These are phyloP conservation scores for Botryosphaeria agaves DNA, from an alignment of 2,329 filamentous ascomycete genomes.

Conservation along the genomic window DNA sequence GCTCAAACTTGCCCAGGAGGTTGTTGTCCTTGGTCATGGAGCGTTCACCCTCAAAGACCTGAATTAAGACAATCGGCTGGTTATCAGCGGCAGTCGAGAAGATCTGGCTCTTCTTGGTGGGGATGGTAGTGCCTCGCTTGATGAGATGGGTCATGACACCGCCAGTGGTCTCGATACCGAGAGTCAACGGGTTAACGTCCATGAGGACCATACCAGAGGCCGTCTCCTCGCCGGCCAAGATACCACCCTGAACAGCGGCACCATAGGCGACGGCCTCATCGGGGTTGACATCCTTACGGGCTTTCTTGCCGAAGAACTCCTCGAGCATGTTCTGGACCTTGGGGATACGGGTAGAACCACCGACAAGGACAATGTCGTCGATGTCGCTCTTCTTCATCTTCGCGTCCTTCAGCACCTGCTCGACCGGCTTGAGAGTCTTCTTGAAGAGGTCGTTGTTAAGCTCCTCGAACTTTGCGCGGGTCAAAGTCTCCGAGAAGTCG, in stretches of 20 bases:
- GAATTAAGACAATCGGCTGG: slow-evolving; percentile 87
- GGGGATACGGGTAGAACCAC: slow-evolving; percentile 97
- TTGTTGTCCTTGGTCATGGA: slow-evolving; percentile 96
- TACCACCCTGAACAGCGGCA: slow-evolving; percentile 92
- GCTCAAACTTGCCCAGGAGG: slow-evolving; percentile 92
- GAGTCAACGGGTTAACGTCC: slow-evolving; percentile 92
- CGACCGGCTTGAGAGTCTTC: slow-evolving; percentile 96
- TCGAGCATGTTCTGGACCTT: slow-evolving; percentile 92
- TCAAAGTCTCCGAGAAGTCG: slow-evolving; percentile 96
- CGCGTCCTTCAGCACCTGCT: slow-evolving; percentile 96
- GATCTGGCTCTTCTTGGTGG: slow-evolving; percentile 93
- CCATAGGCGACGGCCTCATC: slow-evolving; percentile 98
- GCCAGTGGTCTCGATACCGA: slow-evolving; percentile 94
- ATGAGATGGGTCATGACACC: slow-evolving; percentile 97
- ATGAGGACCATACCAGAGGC: slow-evolving; percentile 75
- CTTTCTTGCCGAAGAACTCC: slow-evolving; percentile 97
- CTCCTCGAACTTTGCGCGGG: slow-evolving; percentile 98
- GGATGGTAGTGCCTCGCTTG: slow-evolving; percentile 84
- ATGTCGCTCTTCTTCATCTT: slow-evolving; percentile 94
- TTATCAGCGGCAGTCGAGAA: slow-evolving; percentile 95
- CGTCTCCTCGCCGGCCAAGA: slow-evolving; percentile 75
- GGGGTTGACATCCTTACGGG: slow-evolving; percentile 98
- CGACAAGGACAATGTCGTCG: slow-evolving; percentile 92
- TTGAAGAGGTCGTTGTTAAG: slow-evolving; percentile 98
- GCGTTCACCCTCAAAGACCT: slow-evolving; percentile 89